Conservation (phyloP, 2,329 filamentous ascomycete species). For the Colletotrichum trifolii region DNA sequence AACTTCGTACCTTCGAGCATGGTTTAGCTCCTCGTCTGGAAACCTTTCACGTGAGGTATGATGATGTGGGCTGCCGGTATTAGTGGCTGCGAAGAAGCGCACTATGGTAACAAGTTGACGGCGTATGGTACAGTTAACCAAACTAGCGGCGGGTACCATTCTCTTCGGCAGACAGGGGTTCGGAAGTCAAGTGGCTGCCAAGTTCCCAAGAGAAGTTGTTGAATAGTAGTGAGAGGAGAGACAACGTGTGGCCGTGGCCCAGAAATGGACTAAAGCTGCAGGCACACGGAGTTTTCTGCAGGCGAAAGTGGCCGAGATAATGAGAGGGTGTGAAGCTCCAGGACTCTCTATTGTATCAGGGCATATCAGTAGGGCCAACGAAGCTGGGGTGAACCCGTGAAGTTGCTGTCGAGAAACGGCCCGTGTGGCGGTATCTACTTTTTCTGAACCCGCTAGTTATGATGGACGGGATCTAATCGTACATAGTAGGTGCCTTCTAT, state of each 20-base stretch:
- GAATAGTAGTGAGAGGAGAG: background rate
- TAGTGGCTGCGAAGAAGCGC: slow-evolving; percentile 11
- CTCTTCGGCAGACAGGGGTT: slow-evolving; percentile 21
- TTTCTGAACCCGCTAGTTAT: slow-evolving; percentile 9
- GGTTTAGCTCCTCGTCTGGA: slow-evolving; percentile 2
- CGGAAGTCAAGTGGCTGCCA: slow-evolving; percentile 16
- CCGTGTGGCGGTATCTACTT: slow-evolving; percentile 14
- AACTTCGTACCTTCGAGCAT: slow-evolving; percentile 26
- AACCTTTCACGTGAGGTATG: background rate
- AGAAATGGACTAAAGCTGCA: slow-evolving; percentile 27
- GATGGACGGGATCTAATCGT: background rate
- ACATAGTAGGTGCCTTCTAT: background rate
- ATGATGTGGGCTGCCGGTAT: slow-evolving; percentile 18
- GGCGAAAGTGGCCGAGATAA: slow-evolving; percentile 15
- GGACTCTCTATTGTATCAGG: background rate
- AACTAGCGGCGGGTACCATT: slow-evolving; percentile 14
- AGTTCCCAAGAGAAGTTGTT: slow-evolving; percentile 5
- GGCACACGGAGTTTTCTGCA: slow-evolving; percentile 27
- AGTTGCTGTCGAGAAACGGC: slow-evolving; percentile 15
- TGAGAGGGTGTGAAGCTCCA: slow-evolving; percentile 13
- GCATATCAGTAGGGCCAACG: slow-evolving; percentile 8
- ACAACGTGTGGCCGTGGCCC: slow-evolving; percentile 10
- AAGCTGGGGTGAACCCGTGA: slow-evolving; percentile 19
- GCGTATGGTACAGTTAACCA: background rate
- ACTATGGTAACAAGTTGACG: no score